Evolutionary conservation across 2,329 filamentous ascomycete species (phyloP).

Genomic region (Aspergillus fijiensis): DNA sequence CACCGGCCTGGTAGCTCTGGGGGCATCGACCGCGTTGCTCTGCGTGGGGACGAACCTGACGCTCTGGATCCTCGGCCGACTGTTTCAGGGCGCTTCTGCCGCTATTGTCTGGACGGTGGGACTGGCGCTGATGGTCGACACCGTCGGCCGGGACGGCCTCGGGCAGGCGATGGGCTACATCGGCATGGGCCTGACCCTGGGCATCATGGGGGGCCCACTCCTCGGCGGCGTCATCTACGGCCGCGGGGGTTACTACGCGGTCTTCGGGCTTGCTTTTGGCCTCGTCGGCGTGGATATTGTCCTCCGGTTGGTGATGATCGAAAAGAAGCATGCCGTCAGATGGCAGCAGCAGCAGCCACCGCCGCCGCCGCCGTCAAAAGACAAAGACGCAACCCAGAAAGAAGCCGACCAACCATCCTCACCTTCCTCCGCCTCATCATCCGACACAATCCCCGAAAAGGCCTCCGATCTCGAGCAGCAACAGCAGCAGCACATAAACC

Average conservation of each 20-base stretch:
- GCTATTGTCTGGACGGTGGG: conserved; percentile 75
- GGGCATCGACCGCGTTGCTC: conserved; percentile 64
- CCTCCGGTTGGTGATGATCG: conserved; percentile 57
- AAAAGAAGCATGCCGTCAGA: conserved; percentile 55
- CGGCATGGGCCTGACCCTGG: conserved; percentile 62
- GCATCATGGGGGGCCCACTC: conserved; percentile 64
- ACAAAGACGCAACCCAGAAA: not conserved
- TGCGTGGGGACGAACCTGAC: conserved; percentile 63
- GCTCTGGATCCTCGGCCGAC: conserved; percentile 62
- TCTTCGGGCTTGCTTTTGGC: conserved; percentile 39
- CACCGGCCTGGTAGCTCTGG: conserved; percentile 62
- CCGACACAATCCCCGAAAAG: not conserved
- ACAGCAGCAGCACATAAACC: not conserved
- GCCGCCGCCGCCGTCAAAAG: not conserved
- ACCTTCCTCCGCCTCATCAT: not conserved
- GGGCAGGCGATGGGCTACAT: conserved; percentile 69
- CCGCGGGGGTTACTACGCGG: conserved; percentile 43
- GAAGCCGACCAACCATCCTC: not conserved
- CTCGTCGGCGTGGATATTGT: conserved; percentile 56
- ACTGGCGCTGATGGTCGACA: conserved; percentile 69
- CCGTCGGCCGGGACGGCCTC: conserved; percentile 61
- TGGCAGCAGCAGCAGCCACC: conserved; percentile 43
- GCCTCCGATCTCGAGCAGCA: too few relatives aligned
- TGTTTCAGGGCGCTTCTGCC: conserved; percentile 68
- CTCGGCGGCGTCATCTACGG: conserved; percentile 70